Evolutionary conservation across 2,329 filamentous ascomycete species (phyloP), one percentile per base, ranked within the genome.

Genomic region (Elsinoe australis): DNA sequence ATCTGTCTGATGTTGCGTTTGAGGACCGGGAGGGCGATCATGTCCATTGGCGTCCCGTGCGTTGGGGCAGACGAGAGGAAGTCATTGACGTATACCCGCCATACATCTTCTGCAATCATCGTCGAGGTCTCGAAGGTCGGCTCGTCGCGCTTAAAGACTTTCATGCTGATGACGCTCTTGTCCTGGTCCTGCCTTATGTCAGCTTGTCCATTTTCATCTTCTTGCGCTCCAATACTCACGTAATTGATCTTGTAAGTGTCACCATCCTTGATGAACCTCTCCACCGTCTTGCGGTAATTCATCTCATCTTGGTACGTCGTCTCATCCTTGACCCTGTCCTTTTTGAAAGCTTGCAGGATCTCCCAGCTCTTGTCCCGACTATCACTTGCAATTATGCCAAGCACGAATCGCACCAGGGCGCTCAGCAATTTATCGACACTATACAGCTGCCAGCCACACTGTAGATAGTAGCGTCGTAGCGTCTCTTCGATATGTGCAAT

Each of bases 81-180:
- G 0, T 89, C 88, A 14, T 90, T 89, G 50, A 95, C 87, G 63
- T 98, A 98, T 69, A 94, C 94, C 58, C 90, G 86, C 92, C 92
- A 98, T 31, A 80, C 71, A 53, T 75, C 74, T 54, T 80, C 74
- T 3, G 71, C 67, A 46, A 72, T 75, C 18, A 80, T 76, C 53
- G 87, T 82, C 49, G 83, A 82, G 44, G 82, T 78, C 60, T 92
- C 84, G 71, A 95, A 73, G 0, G 78, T 81, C 1, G 73, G 83
- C 56, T 95, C 87, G 55, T 94, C 87, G 60, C 83, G 83, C 57
- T 92, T 88, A 63, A 95, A 87, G 0, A 94, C 84, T 32, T 87
- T 86, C 8, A 94, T 74, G 1, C 79, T 82, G 26, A 84, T 80
- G 61, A 85, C 79, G 51, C 75, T 75, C 54, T 76, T 78, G 15